A percentile compares a stretch with the other conserved stretches of the same genome.
Conservation (phyloP, 2,329 filamentous ascomycete genomes). For the Colletotrichum tanaceti region DNA sequence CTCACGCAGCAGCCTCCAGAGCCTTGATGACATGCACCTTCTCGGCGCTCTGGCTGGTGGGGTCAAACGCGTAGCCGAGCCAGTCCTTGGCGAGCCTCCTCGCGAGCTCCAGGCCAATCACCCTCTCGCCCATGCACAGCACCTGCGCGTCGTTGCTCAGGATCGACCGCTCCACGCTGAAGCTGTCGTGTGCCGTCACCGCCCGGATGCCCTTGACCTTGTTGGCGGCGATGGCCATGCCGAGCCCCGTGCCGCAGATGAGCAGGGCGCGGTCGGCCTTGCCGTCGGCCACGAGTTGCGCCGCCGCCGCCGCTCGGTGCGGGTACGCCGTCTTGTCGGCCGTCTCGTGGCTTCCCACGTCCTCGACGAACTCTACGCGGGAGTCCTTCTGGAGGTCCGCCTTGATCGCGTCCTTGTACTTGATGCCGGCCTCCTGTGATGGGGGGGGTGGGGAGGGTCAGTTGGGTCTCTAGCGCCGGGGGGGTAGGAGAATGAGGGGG, state of each 20-base stretch:
- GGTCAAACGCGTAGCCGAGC: constrained; percentile 85
- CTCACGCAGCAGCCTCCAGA: constrained; percentile 49
- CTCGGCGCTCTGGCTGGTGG: constrained; percentile 58
- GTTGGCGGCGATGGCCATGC: constrained; percentile 90
- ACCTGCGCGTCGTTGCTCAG: constrained; percentile 90
- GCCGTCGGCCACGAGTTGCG: constrained; percentile 69
- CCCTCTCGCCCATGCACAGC: constrained; percentile 85
- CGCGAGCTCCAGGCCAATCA: constrained; percentile 84
- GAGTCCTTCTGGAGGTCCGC: constrained; percentile 74
- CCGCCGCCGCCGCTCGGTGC: constrained; percentile 79
- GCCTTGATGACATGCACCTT: constrained; percentile 58
- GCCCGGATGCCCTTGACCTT: constrained; percentile 86
- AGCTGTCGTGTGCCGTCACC: constrained; percentile 90
- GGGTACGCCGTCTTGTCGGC: constrained; percentile 86
- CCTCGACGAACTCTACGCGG: constrained; percentile 74
- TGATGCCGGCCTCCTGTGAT: constrained; percentile 74
- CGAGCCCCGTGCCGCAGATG: constrained; percentile 88
- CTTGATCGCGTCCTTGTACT: constrained; percentile 84
- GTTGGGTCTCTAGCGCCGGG: background rate
- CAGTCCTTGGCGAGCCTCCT: constrained; percentile 83
- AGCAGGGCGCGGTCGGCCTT: constrained; percentile 81
- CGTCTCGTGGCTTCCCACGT: constrained; percentile 76
- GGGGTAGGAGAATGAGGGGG: background rate
- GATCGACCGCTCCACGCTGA: constrained; percentile 83
- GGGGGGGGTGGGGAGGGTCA: background rate